Evolutionary conservation across 2,329 filamentous ascomycete species (phyloP).

Genomic region (Cercospora sp.): DNA sequence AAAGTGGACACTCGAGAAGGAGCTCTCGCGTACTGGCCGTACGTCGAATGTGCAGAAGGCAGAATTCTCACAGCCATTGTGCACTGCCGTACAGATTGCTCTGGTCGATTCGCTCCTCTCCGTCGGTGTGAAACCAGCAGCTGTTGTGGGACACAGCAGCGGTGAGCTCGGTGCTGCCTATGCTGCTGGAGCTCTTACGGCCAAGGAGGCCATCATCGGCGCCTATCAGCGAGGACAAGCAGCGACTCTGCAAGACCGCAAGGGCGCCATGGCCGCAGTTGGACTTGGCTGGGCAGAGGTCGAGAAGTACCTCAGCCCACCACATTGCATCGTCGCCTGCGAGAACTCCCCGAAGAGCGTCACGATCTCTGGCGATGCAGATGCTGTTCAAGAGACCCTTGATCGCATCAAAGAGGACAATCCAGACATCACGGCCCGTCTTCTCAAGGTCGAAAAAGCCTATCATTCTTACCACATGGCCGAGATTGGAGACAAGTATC

Average conservation of each 20-base stretch:
- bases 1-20: background rate
- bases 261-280: background rate
- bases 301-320: background rate
- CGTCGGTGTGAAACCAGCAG: background rate
- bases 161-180: background rate
- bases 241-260: background rate
- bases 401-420: background rate
- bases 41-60: background rate
- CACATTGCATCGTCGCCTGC: conserved; percentile 9
- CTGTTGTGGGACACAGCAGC: background rate
- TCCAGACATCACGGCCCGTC: conserved; percentile 32
- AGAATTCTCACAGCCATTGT: conserved; percentile 13
- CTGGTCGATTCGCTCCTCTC: conserved; percentile 9
- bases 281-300: background rate
- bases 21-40: background rate
- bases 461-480: conserved; percentile 46
- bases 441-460: conserved; percentile 45
- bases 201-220: background rate
- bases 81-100: conserved; percentile 22
- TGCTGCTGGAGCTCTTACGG: background rate
- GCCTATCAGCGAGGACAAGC: background rate
- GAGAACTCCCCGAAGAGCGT: conserved; percentile 45
- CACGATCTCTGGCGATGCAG: conserved; percentile 48
- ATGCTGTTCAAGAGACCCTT: background rate
- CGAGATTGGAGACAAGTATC: background rate